These are phyloP conservation scores for Cryptomeria japonica DNA, from an alignment of 75 land plant genomes.

Conservation along the genomic window DNA sequence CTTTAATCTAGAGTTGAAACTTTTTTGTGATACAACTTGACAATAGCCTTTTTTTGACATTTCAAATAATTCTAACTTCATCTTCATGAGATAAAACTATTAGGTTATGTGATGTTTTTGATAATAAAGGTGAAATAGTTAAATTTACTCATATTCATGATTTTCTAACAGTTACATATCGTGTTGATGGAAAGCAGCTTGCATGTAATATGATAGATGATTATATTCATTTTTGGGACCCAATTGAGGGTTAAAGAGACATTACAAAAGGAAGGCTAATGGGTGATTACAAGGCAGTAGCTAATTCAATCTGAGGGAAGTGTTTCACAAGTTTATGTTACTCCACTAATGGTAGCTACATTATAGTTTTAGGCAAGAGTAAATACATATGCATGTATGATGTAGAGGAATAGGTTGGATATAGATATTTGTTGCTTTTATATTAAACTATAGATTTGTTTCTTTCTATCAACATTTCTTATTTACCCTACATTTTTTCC, in stretches of 20 bases:
- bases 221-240: constrained; percentile 92
- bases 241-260: constrained; percentile 81
- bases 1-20: not conserved
- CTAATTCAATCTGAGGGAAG: constrained; percentile 84
- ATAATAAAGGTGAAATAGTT: constrained; percentile 85
- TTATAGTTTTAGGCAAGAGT: constrained; percentile 88
- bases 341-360: constrained; percentile 91
- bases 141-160: constrained; percentile 86
- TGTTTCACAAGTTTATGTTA: constrained; percentile 84
- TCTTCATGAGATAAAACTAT: constrained; percentile 98
- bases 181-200: constrained; percentile 94
- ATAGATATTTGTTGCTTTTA: not conserved
- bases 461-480: not conserved
- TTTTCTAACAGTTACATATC: constrained; percentile 87
- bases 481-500: not conserved
- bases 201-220: constrained; percentile 93
- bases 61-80: constrained; percentile 78
- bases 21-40: not conserved
- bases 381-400: constrained; percentile 98
- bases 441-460: not conserved
- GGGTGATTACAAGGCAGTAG: constrained; percentile 86
- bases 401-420: constrained; percentile 86
- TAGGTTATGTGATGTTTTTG: constrained; percentile 86
- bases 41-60: not conserved
- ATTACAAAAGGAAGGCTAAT: constrained; percentile 89